Evolutionary conservation across 2,329 filamentous ascomycete species (phyloP).

Genomic region (Claviceps purpurea): DNA sequence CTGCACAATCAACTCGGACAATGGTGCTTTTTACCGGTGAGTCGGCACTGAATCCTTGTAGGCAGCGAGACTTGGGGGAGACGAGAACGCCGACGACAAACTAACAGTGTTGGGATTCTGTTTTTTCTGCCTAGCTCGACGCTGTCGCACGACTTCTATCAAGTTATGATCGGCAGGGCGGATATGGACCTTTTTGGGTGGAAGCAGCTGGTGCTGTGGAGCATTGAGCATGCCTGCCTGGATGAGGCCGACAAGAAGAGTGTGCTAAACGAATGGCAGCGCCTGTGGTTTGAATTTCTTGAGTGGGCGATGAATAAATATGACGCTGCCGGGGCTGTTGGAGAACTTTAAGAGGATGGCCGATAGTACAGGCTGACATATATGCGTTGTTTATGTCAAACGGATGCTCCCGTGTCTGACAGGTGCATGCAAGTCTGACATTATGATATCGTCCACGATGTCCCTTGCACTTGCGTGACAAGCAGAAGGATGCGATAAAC

Average conservation of each 20-base stretch:
- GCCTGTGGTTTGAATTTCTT: slow-evolving; percentile 46
- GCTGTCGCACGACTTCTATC: slow-evolving; percentile 65
- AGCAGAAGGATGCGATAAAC: no score
- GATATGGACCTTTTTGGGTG: slow-evolving; percentile 57
- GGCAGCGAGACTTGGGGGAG: no score
- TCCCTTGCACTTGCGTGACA: no score
- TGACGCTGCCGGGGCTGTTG: slow-evolving; percentile 11
- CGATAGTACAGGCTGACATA: no score
- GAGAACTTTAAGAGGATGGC: neutral
- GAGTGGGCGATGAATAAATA: slow-evolving; percentile 33
- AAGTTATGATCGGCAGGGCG: slow-evolving; percentile 55
- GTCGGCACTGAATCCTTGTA: slow-evolving; percentile 6
- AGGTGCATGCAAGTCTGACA: no score
- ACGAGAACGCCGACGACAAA: neutral
- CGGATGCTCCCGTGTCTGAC: no score
- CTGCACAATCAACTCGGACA: slow-evolving; percentile 63
- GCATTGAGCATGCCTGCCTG: slow-evolving; percentile 46
- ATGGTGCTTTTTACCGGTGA: slow-evolving; percentile 58
- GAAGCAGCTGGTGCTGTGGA: slow-evolving; percentile 55
- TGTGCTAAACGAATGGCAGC: slow-evolving; percentile 32
- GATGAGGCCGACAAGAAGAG: slow-evolving; percentile 24
- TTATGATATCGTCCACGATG: no score
- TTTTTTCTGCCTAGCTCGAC: slow-evolving; percentile 37
- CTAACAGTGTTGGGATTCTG: neutral
- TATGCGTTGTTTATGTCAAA: no score